phyloP scores from a whole-genome alignment of 164 flowering plant species.

The Magnolia officinalis region DNA sequence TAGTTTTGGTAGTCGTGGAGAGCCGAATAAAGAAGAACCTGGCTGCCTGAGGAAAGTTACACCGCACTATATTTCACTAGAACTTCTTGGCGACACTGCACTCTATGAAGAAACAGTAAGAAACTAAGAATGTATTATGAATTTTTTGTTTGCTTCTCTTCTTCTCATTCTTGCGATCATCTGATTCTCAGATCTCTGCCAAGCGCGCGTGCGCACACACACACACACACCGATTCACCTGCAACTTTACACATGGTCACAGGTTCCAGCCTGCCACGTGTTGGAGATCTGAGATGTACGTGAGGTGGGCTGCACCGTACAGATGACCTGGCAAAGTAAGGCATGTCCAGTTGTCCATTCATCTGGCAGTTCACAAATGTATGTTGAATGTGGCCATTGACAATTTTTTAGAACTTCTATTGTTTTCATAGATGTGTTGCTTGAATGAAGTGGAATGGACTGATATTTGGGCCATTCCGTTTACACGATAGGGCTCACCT shows the following conservation, averaged over 20 bases:
- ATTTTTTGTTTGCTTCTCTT: neutral
- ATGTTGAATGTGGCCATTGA: neutral
- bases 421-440: neutral
- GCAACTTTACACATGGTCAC: neutral
- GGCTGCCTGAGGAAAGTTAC: conserved; percentile 27
- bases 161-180: conserved; percentile 1
- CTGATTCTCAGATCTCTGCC: neutral
- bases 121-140: conserved; percentile 15
- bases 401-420: neutral
- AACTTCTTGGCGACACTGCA: conserved; percentile 48
- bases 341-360: neutral
- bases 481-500: neutral
- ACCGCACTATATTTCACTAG: conserved; percentile 44
- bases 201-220: neutral
- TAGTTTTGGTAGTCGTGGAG: conserved; percentile 9
- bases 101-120: conserved; percentile 77
- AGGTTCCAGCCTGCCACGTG: neutral
- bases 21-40: conserved; percentile 4
- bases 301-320: neutral
- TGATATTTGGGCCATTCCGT: neutral
- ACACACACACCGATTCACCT: neutral
- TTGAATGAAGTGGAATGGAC: neutral
- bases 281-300: neutral
- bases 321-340: neutral
- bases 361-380: neutral